These are phyloP conservation scores for Aspergillus brasiliensis DNA, from an alignment of 2,329 filamentous ascomycete species.

Conservation along the genomic window DNA sequence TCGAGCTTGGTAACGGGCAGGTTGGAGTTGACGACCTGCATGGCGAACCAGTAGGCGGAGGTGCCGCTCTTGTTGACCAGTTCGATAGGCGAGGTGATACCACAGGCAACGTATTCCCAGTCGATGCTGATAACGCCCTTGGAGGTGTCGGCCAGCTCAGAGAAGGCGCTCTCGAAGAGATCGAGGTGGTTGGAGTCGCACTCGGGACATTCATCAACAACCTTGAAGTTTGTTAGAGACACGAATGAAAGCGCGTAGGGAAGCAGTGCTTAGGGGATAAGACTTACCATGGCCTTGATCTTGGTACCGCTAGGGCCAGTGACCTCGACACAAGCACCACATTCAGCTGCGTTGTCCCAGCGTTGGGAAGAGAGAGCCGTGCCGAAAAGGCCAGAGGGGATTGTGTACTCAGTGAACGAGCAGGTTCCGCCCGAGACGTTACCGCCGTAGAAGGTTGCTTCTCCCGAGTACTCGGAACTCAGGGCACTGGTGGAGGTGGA, in stretches of 20 bases:
- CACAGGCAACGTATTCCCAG: slow-evolving; percentile 56
- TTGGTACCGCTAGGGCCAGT: slow-evolving; percentile 51
- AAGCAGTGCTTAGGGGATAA: not conserved
- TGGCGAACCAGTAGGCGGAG: slow-evolving; percentile 58
- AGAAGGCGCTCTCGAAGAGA: slow-evolving; percentile 57
- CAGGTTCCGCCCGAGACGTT: slow-evolving; percentile 63
- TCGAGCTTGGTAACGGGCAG: slow-evolving; percentile 59
- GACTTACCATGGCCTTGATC: slow-evolving; percentile 65
- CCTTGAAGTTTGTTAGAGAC: slow-evolving; percentile 32
- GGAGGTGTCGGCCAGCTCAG: slow-evolving; percentile 46
- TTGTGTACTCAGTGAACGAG: slow-evolving; percentile 64
- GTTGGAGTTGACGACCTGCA: slow-evolving; percentile 67
- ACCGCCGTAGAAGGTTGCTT: slow-evolving; percentile 58
- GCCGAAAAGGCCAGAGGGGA: slow-evolving; percentile 60
- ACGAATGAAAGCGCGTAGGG: not conserved
- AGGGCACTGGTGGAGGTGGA: slow-evolving; percentile 15
- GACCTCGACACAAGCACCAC: slow-evolving; percentile 65
- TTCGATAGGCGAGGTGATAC: slow-evolving; percentile 52
- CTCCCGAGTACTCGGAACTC: slow-evolving; percentile 35
- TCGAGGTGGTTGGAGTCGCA: slow-evolving; percentile 59
- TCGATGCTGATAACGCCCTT: slow-evolving; percentile 53
- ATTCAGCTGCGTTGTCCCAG: slow-evolving; percentile 58
- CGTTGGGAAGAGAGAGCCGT: slow-evolving; percentile 61
- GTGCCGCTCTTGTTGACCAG: slow-evolving; percentile 55
- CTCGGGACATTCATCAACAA: slow-evolving; percentile 61